Conservation (phyloP, 225 moss, liverwort and hornwort species). For the Marchantia polymorpha region DNA sequence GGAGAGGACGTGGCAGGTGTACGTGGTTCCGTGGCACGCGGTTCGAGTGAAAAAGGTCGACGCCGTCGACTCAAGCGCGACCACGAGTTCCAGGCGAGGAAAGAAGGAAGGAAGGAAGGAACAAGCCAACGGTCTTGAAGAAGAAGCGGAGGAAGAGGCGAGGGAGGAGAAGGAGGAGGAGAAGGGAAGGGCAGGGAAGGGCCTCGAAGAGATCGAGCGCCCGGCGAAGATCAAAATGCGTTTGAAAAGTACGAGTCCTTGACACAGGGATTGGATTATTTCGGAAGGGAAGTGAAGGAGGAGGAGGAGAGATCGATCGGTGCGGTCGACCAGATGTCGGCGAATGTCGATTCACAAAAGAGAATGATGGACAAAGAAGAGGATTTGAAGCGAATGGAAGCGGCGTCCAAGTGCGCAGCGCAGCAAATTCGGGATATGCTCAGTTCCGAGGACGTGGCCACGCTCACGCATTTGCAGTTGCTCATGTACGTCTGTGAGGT, state of each 20-base stretch:
- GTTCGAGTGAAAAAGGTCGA: too few relatives aligned
- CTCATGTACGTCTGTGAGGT: constrained; percentile 43
- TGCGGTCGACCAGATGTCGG: constrained; percentile 1
- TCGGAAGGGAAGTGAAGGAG: background rate
- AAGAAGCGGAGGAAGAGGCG: background rate
- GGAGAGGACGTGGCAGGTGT: too few relatives aligned
- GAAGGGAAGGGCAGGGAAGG: background rate
- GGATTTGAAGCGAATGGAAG: constrained; percentile 33
- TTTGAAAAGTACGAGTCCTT: background rate
- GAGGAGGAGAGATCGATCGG: background rate
- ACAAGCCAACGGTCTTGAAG: too few relatives aligned
- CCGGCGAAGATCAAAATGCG: background rate
- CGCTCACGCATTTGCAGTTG: constrained; percentile 37
- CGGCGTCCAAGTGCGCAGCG: constrained; percentile 35
- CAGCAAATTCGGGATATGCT: constrained; percentile 45
- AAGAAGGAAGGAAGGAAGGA: too few relatives aligned
- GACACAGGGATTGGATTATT: background rate
- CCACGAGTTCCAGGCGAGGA: too few relatives aligned
- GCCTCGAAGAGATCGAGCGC: background rate
- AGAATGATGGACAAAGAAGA: constrained; percentile 7
- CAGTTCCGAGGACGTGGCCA: constrained; percentile 35
- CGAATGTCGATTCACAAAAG: background rate
- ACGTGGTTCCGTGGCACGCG: too few relatives aligned
- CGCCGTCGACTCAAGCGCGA: too few relatives aligned
- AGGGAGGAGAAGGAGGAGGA: background rate